phyloP scores from a whole-genome alignment of 2,329 filamentous ascomycete species.

The Xylariaceae sp. region DNA sequence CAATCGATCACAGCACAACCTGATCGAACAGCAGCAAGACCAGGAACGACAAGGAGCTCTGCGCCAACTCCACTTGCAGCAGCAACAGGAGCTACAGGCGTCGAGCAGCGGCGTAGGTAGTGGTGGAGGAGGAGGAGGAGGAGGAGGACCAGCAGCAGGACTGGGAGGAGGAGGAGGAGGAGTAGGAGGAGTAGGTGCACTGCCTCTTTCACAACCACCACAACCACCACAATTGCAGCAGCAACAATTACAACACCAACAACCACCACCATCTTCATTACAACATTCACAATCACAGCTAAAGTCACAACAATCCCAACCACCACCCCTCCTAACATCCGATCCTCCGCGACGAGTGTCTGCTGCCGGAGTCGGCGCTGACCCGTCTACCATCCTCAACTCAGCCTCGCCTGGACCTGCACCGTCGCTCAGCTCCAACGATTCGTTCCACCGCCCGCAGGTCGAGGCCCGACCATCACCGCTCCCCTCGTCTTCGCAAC shows the following conservation, averaged over 20 bases:
- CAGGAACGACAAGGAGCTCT: conserved; percentile 22
- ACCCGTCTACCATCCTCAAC: conserved; percentile 32
- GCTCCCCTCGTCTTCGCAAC: conserved; percentile 22
- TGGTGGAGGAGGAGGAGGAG: conserved; percentile 23
- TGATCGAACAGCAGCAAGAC: conserved; percentile 42
- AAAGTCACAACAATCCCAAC: conserved; percentile 20
- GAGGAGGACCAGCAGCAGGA: too few species aligned
- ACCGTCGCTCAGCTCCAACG: conserved; percentile 42
- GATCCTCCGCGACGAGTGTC: conserved; percentile 24
- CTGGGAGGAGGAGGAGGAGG: conserved; percentile 23
- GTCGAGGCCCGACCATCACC: conserved; percentile 19
- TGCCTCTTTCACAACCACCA: conserved; percentile 26
- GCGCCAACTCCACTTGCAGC: conserved; percentile 25
- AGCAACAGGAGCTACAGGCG: conserved; percentile 19
- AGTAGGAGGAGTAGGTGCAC: conserved; percentile 26
- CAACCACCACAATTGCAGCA: conserved; percentile 18
- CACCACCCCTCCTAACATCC: too few species aligned
- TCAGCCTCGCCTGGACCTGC: conserved; percentile 43
- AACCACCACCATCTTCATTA: too few species aligned
- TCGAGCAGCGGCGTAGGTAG: conserved; percentile 20
- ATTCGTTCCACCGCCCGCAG: conserved; percentile 39
- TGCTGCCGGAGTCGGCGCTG: conserved; percentile 21
- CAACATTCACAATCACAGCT: conserved; percentile 18
- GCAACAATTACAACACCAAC: conserved; percentile 20
- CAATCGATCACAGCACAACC: conserved; percentile 47